Evolutionary conservation across 495 filamentous ascomycete species (phyloP).

Genomic region (Podospora fimiseda): DNA sequence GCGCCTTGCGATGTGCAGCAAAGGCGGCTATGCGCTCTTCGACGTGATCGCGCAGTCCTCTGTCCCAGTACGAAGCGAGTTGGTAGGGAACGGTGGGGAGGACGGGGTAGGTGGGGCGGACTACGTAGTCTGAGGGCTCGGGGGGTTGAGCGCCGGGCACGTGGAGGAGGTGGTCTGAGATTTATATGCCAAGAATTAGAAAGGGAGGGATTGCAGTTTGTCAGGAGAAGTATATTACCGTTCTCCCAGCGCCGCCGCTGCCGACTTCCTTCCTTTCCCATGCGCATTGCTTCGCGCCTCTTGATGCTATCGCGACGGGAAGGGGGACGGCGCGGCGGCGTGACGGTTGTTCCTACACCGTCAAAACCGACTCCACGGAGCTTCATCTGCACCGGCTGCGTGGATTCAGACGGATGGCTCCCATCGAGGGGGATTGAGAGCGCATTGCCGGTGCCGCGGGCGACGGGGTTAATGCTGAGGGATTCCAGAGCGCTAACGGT

Average conservation of each 20-base stretch:
- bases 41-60: slow-evolving; percentile 48
- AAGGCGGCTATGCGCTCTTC: slow-evolving; percentile 33
- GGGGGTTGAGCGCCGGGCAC: slow-evolving; percentile 86
- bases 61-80: slow-evolving; percentile 81
- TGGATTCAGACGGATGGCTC: slow-evolving; percentile 3
- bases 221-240: slow-evolving; percentile 48
- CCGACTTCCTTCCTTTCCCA: slow-evolving; percentile 87
- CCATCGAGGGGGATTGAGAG: slow-evolving; percentile 45
- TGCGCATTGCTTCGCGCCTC: slow-evolving; percentile 67
- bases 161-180: slow-evolving; percentile 77
- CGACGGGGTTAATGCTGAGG: slow-evolving; percentile 40
- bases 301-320: slow-evolving; percentile 41
- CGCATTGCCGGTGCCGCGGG: slow-evolving; percentile 36
- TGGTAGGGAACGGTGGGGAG: slow-evolving; percentile 75
- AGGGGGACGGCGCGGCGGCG: slow-evolving; percentile 29
- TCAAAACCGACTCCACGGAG: slow-evolving; percentile 17
- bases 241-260: slow-evolving; percentile 92
- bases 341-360: slow-evolving; percentile 13
- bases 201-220: not conserved
- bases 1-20: slow-evolving; percentile 21
- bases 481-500: slow-evolving; percentile 43
- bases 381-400: slow-evolving; percentile 12
- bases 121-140: slow-evolving; percentile 69
- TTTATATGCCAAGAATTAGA: not conserved
- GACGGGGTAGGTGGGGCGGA: slow-evolving; percentile 70